phyloP scores from a whole-genome alignment of 2,329 filamentous ascomycete genomes.

The Trichoderma sp. region DNA sequence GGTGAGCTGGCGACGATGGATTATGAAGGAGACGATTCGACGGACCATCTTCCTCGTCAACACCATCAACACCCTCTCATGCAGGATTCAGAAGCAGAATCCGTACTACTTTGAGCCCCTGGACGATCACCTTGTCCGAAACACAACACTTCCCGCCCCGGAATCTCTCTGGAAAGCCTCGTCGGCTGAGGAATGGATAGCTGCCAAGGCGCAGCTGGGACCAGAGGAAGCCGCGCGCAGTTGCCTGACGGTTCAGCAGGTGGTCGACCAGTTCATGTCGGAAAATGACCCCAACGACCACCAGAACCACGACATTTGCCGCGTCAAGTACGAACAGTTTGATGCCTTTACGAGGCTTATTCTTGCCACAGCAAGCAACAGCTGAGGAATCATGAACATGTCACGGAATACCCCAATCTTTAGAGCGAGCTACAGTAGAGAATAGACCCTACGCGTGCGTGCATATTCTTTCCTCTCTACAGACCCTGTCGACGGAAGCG shows the following conservation, averaged over 20 bases:
- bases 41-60: background rate
- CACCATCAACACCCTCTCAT: background rate
- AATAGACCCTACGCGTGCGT: no score
- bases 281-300: background rate
- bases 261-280: background rate
- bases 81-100: conserved; percentile 1
- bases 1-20: background rate
- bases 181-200: background rate
- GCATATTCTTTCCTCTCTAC: no score
- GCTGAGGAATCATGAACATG: background rate
- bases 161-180: background rate
- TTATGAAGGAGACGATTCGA: background rate
- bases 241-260: background rate
- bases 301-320: background rate
- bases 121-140: background rate
- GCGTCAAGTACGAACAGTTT: background rate
- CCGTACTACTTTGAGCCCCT: conserved; percentile 1
- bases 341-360: conserved; percentile 1
- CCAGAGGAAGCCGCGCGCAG: background rate
- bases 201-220: background rate
- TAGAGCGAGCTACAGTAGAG: no score
- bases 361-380: background rate
- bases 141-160: background rate
- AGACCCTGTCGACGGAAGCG: no score
- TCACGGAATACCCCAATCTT: no score